Evolutionary conservation across 306 rosid species (phyloP), one percentile per base, ranked within the genome.

Genomic region (Prunus padus): DNA sequence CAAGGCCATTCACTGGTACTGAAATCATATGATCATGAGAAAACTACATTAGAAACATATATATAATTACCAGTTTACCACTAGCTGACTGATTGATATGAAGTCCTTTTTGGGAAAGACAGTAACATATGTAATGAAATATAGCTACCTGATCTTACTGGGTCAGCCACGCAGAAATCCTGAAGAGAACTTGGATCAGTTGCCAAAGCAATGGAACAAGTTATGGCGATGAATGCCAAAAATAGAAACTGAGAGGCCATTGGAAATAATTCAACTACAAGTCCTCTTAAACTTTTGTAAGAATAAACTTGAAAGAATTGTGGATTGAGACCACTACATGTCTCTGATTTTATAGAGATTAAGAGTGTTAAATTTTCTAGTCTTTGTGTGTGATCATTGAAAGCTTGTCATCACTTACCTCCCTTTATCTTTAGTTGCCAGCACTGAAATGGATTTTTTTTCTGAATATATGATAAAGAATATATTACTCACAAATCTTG

Each of bases 1-100:
- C 73, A 37, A 60, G 25, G 3, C 86, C 88, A 42, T 72, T 79
- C 31, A 67, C 64, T 23, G 61, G 26, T 73, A 81, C 85, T 81
- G 69, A 65, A 65, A 65, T 16, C 40, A 62, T 15, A 26, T 37
- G 9, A 14, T 8, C 67, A 45, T 22, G 37, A 67, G 64, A 31
- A 54, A 54, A 51, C 3, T 51, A 51, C 47, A 70, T 54, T 71
- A 71, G 22, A 71, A 12, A 31, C 7, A 67, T 44, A 22, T 44
- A 12, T 11, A 7, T 37, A 37, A 37, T 37, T 6, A 37, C 42
- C 42, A 7, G 42, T 44, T 49, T n/a, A 25, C 50, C 22, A 20
- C 52, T 20, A 2, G 26, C 13, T 55, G 61, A 19, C 51, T 12
- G 42, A 37, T 37, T 37, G 42, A 37, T 37, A 37, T 6, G 42